Evolutionary conservation across 805 yeast genomes (phyloP).

Genomic region (Cyberlindnera nakhonratchasimensis): DNA sequence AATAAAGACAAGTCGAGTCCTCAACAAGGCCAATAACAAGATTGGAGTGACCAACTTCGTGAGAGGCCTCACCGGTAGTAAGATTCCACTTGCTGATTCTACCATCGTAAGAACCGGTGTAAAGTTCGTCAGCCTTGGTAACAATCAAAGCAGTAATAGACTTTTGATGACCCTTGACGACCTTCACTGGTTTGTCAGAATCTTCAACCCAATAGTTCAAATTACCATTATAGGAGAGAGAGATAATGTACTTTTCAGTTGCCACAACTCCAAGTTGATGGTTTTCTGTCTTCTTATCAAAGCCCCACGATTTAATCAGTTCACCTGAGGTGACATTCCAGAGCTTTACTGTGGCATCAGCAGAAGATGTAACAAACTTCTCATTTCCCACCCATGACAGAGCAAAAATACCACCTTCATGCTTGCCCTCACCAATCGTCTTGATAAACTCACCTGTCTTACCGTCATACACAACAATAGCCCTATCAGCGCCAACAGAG

Average conservation of each 20-base stretch:
- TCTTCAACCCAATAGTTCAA: conserved; percentile 54
- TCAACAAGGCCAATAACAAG: conserved; percentile 53
- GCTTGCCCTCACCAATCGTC: conserved; percentile 43
- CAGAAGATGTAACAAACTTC: conserved; percentile 73
- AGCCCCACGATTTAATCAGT: conserved; percentile 46
- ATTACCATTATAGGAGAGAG: conserved; percentile 70
- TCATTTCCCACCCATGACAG: conserved; percentile 64
- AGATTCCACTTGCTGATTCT: conserved; percentile 57
- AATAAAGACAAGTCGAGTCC: conserved; percentile 33
- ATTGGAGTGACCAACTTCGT: conserved; percentile 54
- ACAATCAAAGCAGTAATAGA: conserved; percentile 60
- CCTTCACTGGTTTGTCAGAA: conserved; percentile 29
- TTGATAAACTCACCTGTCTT: conserved; percentile 72
- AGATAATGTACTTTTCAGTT: conserved; percentile 55
- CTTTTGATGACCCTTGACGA: conserved; percentile 76
- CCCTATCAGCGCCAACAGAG: conserved; percentile 83
- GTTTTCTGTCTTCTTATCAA: conserved; percentile 46
- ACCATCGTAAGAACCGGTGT: conserved; percentile 85
- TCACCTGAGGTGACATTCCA: conserved; percentile 52
- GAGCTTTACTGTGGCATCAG: conserved; percentile 70
- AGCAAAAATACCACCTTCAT: conserved; percentile 79
- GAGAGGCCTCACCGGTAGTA: conserved; percentile 34
- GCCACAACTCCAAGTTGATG: conserved; percentile 82
- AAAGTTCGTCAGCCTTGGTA: conserved; percentile 28
- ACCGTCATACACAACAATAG: conserved; percentile 78